Evolutionary conservation across 495 filamentous ascomycete species (phyloP).

Genomic region (Filosporella fistucella): DNA sequence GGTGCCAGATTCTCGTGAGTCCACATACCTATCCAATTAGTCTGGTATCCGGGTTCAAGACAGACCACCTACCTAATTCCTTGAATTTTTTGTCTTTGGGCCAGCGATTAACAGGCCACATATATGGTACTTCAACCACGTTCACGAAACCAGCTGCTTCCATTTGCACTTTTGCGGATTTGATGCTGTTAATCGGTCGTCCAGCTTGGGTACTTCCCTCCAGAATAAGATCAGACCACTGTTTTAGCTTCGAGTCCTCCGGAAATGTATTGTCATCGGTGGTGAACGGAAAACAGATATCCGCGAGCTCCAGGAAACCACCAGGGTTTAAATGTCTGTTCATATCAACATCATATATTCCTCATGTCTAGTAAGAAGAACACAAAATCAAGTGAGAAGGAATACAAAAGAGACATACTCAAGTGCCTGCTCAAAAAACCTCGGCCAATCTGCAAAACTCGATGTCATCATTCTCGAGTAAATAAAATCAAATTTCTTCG

Average conservation of each 20-base stretch:
- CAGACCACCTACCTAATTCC: slow-evolving; percentile 6
- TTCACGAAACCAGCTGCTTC: slow-evolving; percentile 37
- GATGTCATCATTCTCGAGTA: slow-evolving; percentile 42
- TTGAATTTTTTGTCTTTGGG: slow-evolving; percentile 3
- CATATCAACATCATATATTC: no score
- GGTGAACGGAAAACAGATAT: slow-evolving; percentile 28
- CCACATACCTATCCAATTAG: slow-evolving; percentile 10
- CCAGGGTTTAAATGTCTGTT: slow-evolving; percentile 36
- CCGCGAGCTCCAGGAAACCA: slow-evolving; percentile 40
- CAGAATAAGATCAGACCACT: slow-evolving; percentile 5
- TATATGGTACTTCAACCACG: slow-evolving; percentile 38
- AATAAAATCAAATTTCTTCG: slow-evolving; percentile 47
- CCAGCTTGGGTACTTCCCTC: slow-evolving; percentile 2
- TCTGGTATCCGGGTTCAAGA: no score
- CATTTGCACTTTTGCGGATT: slow-evolving; percentile 26
- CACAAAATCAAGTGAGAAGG: no score
- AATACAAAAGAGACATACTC: no score
- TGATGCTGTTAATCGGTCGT: background rate
- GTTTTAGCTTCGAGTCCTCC: background rate
- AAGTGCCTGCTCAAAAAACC: slow-evolving; percentile 11
- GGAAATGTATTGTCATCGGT: slow-evolving; percentile 33
- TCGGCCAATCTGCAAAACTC: slow-evolving; percentile 3
- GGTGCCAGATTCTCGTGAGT: slow-evolving; percentile 15
- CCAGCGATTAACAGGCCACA: slow-evolving; percentile 34
- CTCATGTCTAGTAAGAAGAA: no score